A percentile compares a stretch with the other conserved stretches of the same genome.
phyloP scores from a whole-genome alignment of 768 basidiomycete species.

The Suillus americanus region DNA sequence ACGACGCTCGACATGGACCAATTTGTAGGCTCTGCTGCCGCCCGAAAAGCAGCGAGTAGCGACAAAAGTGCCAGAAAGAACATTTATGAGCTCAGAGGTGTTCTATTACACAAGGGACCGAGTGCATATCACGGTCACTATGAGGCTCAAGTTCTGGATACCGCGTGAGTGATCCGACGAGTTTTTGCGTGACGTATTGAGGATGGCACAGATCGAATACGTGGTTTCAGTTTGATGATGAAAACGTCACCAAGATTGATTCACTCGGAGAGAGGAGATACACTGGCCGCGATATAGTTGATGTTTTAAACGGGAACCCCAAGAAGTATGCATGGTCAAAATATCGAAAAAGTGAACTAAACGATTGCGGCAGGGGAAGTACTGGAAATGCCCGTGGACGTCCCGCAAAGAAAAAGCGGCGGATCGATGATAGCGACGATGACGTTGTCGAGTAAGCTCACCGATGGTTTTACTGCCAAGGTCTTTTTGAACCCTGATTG shows the following conservation, averaged over 20 bases:
- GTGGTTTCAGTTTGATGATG: constrained; percentile 96
- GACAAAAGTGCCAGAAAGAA: constrained; percentile 23
- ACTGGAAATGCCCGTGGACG: constrained; percentile 36
- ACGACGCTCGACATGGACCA: constrained; percentile 66
- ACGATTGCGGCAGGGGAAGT: constrained; percentile 18
- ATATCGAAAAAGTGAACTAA: neutral
- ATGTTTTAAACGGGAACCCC: constrained; percentile 25
- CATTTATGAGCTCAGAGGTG: constrained; percentile 81
- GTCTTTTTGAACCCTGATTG: constrained; percentile 9
- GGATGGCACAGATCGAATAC: constrained; percentile 48
- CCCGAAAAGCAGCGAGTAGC: constrained; percentile 15
- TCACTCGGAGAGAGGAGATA: constrained; percentile 48
- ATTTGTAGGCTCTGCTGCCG: constrained; percentile 46
- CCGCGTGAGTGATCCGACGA: constrained; percentile 43
- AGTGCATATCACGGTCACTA: constrained; percentile 93
- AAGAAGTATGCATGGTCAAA: constrained; percentile 30
- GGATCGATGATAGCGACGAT: constrained; percentile 62
- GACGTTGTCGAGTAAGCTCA: constrained; percentile 37
- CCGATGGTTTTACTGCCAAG: constrained; percentile 13
- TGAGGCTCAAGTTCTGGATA: constrained; percentile 81
- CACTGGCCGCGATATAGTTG: constrained; percentile 27
- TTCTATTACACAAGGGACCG: constrained; percentile 86
- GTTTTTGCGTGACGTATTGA: constrained; percentile 9
- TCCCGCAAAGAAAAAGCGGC: constrained; percentile 50
- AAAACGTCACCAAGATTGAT: constrained; percentile 67